Evolutionary conservation across 73 alveolate genomes (phyloP).

Genomic region (Paramecium biaurelia): DNA sequence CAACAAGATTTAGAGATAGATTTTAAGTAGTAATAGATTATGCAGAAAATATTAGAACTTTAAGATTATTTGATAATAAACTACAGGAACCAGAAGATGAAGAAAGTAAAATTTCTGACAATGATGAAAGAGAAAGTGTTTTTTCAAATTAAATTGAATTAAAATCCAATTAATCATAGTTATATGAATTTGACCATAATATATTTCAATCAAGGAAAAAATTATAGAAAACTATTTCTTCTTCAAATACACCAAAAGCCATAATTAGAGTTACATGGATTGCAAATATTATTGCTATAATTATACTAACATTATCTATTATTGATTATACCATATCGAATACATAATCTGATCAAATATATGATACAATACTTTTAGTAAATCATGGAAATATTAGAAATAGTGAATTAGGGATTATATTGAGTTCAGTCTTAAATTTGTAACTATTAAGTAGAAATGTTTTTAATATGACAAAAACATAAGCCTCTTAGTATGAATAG

Average conservation of each 20-base stretch:
- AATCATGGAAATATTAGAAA: not conserved
- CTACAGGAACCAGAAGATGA: not conserved
- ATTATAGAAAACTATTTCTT: not conserved
- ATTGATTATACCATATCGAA: conserved; percentile 31
- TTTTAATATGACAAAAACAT: not conserved
- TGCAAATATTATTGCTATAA: not conserved
- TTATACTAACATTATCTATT: not conserved
- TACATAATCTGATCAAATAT: not conserved
- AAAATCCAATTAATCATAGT: not conserved
- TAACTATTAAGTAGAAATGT: not conserved
- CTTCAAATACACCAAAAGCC: not conserved
- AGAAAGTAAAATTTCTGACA: not conserved
- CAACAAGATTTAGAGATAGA: not conserved
- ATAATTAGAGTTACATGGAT: not conserved
- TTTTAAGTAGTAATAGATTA: not conserved
- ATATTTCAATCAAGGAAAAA: conserved; percentile 45
- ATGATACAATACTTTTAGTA: not conserved
- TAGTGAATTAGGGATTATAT: not conserved
- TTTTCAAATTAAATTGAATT: not conserved
- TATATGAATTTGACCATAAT: not conserved
- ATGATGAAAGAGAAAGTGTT: conserved; percentile 18
- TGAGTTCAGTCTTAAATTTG: not conserved
- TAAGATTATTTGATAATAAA: not conserved
- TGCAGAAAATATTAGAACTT: not conserved
- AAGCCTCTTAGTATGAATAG: not conserved